A percentile compares a stretch with the other conserved stretches of the same genome.
These are phyloP conservation scores for Dunaliella primolecta DNA, from an alignment of 139 green algal species.

Conservation along the genomic window DNA sequence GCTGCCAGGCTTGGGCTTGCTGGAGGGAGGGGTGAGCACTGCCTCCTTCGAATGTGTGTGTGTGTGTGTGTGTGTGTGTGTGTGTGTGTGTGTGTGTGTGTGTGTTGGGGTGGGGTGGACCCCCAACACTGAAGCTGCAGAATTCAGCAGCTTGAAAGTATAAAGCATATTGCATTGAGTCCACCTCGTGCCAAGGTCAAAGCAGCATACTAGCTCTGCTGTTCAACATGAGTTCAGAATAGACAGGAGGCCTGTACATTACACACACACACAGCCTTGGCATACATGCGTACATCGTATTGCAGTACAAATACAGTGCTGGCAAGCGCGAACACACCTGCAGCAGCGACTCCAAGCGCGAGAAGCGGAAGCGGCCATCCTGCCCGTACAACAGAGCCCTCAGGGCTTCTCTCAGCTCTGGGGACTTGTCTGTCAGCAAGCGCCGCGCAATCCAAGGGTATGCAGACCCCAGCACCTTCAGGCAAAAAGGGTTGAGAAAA, in stretches of 20 bases:
- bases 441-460: slow-evolving; percentile 85
- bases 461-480: slow-evolving; percentile 69
- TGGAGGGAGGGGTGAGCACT: slow-evolving; percentile 16
- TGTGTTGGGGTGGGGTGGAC: neutral
- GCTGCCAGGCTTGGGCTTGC: neutral
- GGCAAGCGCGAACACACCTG: slow-evolving; percentile 37
- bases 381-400: slow-evolving; percentile 70
- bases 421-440: slow-evolving; percentile 59
- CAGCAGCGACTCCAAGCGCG: slow-evolving; percentile 76
- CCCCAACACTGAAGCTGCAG: no score
- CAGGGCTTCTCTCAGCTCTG: slow-evolving; percentile 73
- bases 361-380: slow-evolving; percentile 62
- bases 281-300: no score
- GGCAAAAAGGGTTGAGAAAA: no score
- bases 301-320: no score
- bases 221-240: no score
- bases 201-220: no score
- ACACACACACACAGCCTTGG: no score
- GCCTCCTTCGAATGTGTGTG: slow-evolving; percentile 22
- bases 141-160: no score
- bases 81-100: neutral
- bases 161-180: no score
- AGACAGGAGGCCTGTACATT: no score
- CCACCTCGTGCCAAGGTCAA: no score
- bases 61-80: neutral